These are phyloP conservation scores for Syncephalis plumigaleata DNA, from an alignment of 371 early-diverging fungal species.

Conservation along the genomic window DNA sequence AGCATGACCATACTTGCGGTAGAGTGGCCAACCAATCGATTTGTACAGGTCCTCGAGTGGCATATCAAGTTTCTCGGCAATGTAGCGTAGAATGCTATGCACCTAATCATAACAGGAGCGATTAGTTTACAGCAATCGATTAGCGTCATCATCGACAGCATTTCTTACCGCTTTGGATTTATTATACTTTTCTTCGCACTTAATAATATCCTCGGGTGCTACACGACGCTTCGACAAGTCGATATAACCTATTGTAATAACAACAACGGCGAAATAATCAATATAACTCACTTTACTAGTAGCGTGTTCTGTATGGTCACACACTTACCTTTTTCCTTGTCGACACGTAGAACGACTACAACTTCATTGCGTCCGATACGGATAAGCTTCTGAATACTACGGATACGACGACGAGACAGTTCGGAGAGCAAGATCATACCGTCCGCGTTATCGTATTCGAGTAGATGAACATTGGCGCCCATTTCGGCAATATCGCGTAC, in stretches of 20 bases:
- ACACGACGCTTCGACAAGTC: conserved; percentile 97
- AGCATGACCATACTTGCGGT: conserved; percentile 95
- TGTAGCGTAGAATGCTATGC: conserved; percentile 70
- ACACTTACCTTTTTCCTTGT: conserved; percentile 87
- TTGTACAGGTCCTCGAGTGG: conserved; percentile 78
- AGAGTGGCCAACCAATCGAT: conserved; percentile 93
- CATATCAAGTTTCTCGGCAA: conserved; percentile 76
- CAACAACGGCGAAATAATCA: too few relatives aligned
- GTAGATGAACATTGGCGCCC: conserved; percentile 93
- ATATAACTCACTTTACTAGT: background rate
- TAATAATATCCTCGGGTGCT: conserved; percentile 85
- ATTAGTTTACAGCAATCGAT: too few relatives aligned
- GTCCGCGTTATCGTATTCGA: conserved; percentile 83
- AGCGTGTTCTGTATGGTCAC: background rate
- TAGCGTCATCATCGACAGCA: background rate
- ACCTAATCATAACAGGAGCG: conserved; percentile 8
- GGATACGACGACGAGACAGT: conserved; percentile 92
- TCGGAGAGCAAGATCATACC: conserved; percentile 97
- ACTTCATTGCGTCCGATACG: conserved; percentile 95
- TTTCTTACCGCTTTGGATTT: conserved; percentile 86
- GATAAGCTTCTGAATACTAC: conserved; percentile 94
- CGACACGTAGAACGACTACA: conserved; percentile 94
- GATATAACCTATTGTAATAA: conserved; percentile 67
- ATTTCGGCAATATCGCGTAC: conserved; percentile 95
- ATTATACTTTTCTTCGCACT: conserved; percentile 91